phyloP scores from a whole-genome alignment of 2,329 filamentous ascomycete species.

The Arthrobotrys sinensis region DNA sequence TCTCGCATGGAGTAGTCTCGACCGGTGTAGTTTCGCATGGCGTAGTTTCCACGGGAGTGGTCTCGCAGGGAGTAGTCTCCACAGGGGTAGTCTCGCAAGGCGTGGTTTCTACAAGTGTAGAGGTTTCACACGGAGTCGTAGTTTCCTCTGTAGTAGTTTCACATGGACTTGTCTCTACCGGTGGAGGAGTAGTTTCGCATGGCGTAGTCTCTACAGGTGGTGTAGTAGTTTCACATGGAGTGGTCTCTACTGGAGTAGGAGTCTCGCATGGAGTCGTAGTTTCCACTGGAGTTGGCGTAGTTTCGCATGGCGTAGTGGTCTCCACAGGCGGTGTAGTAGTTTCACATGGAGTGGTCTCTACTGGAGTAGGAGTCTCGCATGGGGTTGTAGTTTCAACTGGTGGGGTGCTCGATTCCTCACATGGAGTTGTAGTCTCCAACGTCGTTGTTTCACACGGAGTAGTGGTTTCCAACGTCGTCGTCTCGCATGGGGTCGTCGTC shows the following conservation, averaged over 20 bases:
- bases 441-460: constrained; percentile 23
- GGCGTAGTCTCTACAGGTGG: constrained; percentile 3
- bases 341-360: constrained; percentile 13
- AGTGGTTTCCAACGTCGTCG: constrained; percentile 2
- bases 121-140: constrained; percentile 18
- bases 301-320: neutral
- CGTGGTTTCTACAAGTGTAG: constrained; percentile 11
- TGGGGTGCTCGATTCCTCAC: neutral
- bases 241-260: neutral
- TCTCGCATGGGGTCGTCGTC: constrained; percentile 17
- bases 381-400: neutral
- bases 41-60: neutral
- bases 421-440: constrained; percentile 11
- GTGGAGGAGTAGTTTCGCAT: constrained; percentile 1
- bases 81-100: neutral
- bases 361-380: neutral
- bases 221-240: constrained; percentile 21
- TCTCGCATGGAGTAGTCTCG: constrained; percentile 21
- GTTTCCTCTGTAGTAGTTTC: constrained; percentile 17
- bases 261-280: neutral
- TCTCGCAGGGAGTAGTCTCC: constrained; percentile 9
- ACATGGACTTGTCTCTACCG: neutral
- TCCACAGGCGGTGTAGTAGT: neutral
- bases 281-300: neutral
- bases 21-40: constrained; percentile 12